These are phyloP conservation scores for Rhodotorula babjevae DNA, from an alignment of 768 basidiomycete species.

Conservation along the genomic window DNA sequence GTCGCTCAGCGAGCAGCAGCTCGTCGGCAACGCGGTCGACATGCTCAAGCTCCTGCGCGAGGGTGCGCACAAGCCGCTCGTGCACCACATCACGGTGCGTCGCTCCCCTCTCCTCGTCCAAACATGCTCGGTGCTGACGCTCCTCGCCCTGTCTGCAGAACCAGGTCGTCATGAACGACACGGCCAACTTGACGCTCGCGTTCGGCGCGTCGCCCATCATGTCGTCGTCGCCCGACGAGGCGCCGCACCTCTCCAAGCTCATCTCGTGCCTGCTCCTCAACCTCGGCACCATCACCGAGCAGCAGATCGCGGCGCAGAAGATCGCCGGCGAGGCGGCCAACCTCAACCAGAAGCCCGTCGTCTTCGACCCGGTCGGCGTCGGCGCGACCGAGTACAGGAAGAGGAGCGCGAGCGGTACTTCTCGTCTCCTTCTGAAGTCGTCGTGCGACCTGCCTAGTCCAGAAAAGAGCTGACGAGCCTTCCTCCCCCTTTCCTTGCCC, in stretches of 20 bases:
- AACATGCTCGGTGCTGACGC: background rate
- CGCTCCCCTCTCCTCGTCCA: background rate
- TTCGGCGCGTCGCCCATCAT: conserved; percentile 88
- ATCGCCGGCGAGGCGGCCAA: conserved; percentile 58
- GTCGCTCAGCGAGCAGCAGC: conserved; percentile 4
- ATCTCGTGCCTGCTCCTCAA: conserved; percentile 73
- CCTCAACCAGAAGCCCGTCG: conserved; percentile 63
- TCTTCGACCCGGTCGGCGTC: conserved; percentile 88
- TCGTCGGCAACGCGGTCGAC: conserved; percentile 49
- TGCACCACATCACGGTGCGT: conserved; percentile 59
- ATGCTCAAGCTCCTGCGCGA: conserved; percentile 57
- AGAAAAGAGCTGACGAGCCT: too few species aligned
- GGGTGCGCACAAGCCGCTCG: conserved; percentile 56
- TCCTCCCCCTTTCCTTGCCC: too few species aligned
- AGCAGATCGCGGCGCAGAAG: conserved; percentile 65
- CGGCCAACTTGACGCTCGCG: conserved; percentile 62
- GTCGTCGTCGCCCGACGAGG: conserved; percentile 78
- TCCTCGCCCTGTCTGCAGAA: conserved; percentile 64
- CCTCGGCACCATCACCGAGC: conserved; percentile 68
- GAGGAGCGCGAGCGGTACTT: conserved; percentile 57
- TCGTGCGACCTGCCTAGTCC: too few species aligned
- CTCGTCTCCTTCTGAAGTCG: background rate
- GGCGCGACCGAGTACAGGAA: conserved; percentile 74
- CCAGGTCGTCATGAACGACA: conserved; percentile 5
- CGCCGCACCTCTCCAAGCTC: conserved; percentile 66